Base-by-base conservation (phyloP, 108 stramenopile species). In the Stephanodiscus minutulus region DNA sequence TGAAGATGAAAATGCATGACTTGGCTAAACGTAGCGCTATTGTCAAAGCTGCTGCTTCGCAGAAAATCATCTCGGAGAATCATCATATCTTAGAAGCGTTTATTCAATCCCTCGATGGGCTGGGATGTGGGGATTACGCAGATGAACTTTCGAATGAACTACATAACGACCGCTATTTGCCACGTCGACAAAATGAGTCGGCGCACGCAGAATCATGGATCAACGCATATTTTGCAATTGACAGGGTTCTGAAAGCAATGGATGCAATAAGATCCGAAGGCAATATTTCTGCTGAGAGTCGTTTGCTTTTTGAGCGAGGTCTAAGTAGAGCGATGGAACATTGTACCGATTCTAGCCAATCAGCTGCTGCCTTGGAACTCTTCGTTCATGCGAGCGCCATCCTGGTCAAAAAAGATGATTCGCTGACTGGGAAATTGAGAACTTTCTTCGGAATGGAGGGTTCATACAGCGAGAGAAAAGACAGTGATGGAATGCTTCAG, bases 81-180 rank as follows among this genome's bases (percentile, higher is more conserved):
- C 29, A 76, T 24, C 27, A 22, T 11, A 25, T 87, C 6, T 29
- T 85, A 20, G 77, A 64, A 13, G 76, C 82, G 28, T 70, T 72
- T 24, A 73, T 79, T 52, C 79, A 76, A 20, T 76, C 87, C 13
- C 72, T 88, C 11, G 76, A 73, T 27, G 79, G 82, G n/a, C 59
- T 88, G 5, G 84, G 84, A 1, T 83, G 77, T 33, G 56, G 59
- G 37, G 3, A 41, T 43, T 27, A 18, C 43, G 61, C 67, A 28
- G 37, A 68, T 31, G 21, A 36, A 18, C 43, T 79, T 61, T 41
- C 57, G 13, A 22, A 44, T 27, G 25, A 25, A 15, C 37, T 54
- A 12, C 46, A 37, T 17, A 18, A 61, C 18, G 71, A 39, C 20
- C 58, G 1, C 22, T 24, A 4, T 3, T 44, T 31, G 27, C 36